Conservation (phyloP, 139 green algal genomes). For the Astrephomene gubernaculifera region DNA sequence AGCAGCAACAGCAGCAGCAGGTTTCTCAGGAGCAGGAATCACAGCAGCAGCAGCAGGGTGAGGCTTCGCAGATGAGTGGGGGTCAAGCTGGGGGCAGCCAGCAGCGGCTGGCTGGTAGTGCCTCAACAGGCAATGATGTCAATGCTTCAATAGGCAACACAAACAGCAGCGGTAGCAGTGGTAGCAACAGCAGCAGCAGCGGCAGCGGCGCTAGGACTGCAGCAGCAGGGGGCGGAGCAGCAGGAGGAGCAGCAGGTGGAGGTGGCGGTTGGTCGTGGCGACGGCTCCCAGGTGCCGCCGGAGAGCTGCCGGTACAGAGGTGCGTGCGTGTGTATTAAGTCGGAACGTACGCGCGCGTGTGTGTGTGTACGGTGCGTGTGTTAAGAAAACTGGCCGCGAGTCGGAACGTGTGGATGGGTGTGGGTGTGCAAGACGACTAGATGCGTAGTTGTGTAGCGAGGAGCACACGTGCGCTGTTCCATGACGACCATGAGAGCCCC, state of each 20-base stretch:
- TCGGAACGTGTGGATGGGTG: too few relatives aligned
- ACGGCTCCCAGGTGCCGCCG: too few relatives aligned
- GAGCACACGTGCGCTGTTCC: too few relatives aligned
- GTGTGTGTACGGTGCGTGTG: too few relatives aligned
- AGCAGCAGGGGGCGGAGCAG: neutral
- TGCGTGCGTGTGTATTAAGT: slow-evolving; percentile 77
- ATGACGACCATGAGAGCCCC: too few relatives aligned
- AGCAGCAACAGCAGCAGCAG: neutral
- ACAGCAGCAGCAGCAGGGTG: neutral
- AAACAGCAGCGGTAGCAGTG: neutral
- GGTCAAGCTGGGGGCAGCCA: neutral
- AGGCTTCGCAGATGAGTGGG: neutral
- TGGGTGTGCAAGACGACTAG: too few relatives aligned
- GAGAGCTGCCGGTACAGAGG: slow-evolving; percentile 11
- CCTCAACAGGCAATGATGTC: neutral
- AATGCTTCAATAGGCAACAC: neutral
- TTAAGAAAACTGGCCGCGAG: too few relatives aligned
- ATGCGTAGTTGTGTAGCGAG: too few relatives aligned
- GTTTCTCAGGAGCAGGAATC: too few relatives aligned
- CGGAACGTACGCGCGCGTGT: too few relatives aligned
- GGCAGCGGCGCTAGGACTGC: neutral
- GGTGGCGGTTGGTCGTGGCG: neutral
- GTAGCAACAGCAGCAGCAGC: neutral
- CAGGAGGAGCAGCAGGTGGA: neutral
- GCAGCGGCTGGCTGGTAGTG: too few relatives aligned